Percentiles rank a stretch among this genome's conserved stretches.
These are phyloP conservation scores for Euptelea pleiosperma DNA, from an alignment of 164 flowering plant genomes.

Conservation along the genomic window DNA sequence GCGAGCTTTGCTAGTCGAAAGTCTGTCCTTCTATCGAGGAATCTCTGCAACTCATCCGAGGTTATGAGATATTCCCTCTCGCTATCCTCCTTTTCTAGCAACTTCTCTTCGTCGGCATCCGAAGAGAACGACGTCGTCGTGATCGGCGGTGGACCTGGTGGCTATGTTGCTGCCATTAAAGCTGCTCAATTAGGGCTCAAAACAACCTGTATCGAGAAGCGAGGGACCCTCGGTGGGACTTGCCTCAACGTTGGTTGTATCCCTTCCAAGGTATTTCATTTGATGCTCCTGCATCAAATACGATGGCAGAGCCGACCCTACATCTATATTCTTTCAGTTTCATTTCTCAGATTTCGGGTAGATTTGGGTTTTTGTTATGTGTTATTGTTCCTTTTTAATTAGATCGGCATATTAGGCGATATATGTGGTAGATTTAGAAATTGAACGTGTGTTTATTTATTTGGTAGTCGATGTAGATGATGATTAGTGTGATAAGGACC, in stretches of 20 bases:
- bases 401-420: no score
- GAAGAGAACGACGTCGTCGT: slow-evolving; percentile 81
- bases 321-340: no score
- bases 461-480: no score
- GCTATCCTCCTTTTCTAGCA: slow-evolving; percentile 31
- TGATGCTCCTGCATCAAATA: no score
- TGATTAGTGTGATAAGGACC: no score
- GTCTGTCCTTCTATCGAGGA: slow-evolving; percentile 30
- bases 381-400: no score
- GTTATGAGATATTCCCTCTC: slow-evolving; percentile 31
- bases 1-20: slow-evolving; percentile 54
- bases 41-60: slow-evolving; percentile 19
- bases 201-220: slow-evolving; percentile 83
- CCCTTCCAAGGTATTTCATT: slow-evolving; percentile 91
- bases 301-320: no score
- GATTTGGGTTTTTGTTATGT: no score
- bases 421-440: no score
- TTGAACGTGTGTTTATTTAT: no score
- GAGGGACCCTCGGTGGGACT: slow-evolving; percentile 83
- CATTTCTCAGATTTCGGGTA: no score
- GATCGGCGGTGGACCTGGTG: slow-evolving; percentile 88
- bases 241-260: slow-evolving; percentile 94
- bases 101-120: slow-evolving; percentile 52
- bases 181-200: slow-evolving; percentile 89
- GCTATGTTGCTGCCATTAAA: slow-evolving; percentile 87